phyloP scores from a whole-genome alignment of 2,329 filamentous ascomycete species.

The Aspergillus flavus region DNA sequence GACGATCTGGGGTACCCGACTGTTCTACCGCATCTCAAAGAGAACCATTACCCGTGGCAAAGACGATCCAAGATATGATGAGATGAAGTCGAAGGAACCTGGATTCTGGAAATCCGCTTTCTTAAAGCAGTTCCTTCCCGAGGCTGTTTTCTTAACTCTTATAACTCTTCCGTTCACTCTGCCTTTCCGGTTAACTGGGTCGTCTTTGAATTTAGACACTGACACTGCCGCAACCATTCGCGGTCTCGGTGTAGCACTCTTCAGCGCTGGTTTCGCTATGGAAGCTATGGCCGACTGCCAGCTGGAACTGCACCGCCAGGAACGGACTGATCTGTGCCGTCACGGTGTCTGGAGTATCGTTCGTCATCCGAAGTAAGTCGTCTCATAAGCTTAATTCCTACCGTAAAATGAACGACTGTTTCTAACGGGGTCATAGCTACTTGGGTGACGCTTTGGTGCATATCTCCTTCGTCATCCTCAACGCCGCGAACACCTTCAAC shows the following conservation, averaged over 20 bases:
- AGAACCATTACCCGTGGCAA: conserved; percentile 53
- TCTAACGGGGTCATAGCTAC: conserved; percentile 48
- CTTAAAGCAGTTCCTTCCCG: conserved; percentile 58
- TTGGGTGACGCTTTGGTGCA: conserved; percentile 64
- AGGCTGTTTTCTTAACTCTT: conserved; percentile 59
- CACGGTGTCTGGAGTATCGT: conserved; percentile 66
- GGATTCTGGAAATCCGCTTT: conserved; percentile 62
- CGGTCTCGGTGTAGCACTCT: conserved; percentile 56
- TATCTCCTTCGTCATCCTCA: conserved; percentile 61
- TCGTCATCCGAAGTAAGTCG: conserved; percentile 62
- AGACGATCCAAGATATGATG: conserved; percentile 60
- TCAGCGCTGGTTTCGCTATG: conserved; percentile 58
- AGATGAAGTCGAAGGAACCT: conserved; percentile 50
- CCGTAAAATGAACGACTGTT: neutral
- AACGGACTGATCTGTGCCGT: conserved; percentile 49
- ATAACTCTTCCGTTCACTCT: conserved; percentile 61
- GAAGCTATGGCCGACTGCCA: conserved; percentile 62
- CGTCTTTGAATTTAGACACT: conserved; percentile 36
- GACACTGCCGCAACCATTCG: conserved; percentile 30
- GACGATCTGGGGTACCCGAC: conserved; percentile 59
- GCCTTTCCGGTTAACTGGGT: conserved; percentile 48
- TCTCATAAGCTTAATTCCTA: neutral
- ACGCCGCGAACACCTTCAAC: conserved; percentile 57
- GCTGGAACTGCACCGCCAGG: conserved; percentile 53
- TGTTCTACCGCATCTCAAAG: conserved; percentile 58